Evolutionary conservation across 179 eudicot species (phyloP).

Genomic region (Actinidia polygama): DNA sequence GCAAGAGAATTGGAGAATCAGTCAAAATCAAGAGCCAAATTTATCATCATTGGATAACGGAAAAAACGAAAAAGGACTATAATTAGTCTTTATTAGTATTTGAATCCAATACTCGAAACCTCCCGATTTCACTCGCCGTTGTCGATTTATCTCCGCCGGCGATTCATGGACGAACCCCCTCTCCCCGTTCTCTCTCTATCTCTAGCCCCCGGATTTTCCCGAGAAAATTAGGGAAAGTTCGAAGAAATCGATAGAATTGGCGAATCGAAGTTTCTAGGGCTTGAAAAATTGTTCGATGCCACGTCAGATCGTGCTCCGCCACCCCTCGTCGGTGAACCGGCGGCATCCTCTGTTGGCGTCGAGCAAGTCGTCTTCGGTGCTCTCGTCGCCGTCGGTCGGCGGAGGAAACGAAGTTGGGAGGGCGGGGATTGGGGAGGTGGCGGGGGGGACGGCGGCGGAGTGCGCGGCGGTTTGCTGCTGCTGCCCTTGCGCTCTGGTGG

Average conservation of each 20-base stretch:
- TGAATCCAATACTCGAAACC: too few relatives aligned
- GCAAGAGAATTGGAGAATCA: too few relatives aligned
- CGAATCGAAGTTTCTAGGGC: not conserved
- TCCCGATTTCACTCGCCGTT: too few relatives aligned
- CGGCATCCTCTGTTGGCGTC: not conserved
- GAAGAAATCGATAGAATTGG: not conserved
- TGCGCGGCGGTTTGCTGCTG: slow-evolving; percentile 66
- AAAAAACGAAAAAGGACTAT: too few relatives aligned
- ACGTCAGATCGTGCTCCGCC: not conserved
- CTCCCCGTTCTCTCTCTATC: too few relatives aligned
- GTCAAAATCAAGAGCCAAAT: too few relatives aligned
- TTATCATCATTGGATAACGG: too few relatives aligned
- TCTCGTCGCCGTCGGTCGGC: not conserved
- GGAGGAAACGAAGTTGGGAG: not conserved
- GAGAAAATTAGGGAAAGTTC: too few relatives aligned
- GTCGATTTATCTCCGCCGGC: too few relatives aligned
- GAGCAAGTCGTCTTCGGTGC: not conserved
- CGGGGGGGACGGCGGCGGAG: slow-evolving; percentile 15
- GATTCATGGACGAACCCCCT: too few relatives aligned
- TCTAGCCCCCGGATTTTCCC: too few relatives aligned
- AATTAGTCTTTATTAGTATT: too few relatives aligned
- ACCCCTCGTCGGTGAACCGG: not conserved
- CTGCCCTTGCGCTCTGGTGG: slow-evolving; percentile 40
- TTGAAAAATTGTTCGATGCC: not conserved
- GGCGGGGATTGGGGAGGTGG: not conserved